These are phyloP conservation scores for Penicillium glabrum DNA, from an alignment of 2,329 filamentous ascomycete genomes.

Conservation along the genomic window DNA sequence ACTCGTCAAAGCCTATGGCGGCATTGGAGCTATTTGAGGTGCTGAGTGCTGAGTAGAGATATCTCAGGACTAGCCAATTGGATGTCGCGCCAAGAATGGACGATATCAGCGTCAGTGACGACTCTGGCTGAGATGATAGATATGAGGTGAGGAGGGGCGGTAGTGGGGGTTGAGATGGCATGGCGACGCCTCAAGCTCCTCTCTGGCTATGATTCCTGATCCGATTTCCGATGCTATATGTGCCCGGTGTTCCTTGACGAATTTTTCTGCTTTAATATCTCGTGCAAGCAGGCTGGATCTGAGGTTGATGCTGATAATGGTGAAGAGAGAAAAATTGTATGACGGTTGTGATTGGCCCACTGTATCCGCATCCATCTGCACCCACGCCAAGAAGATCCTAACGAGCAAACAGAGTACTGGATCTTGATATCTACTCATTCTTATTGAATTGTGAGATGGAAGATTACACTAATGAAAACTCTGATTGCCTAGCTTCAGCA, in stretches of 20 bases:
- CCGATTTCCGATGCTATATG: not conserved
- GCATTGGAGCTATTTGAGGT: conserved; percentile 13
- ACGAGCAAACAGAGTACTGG: not conserved
- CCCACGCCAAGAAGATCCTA: conserved; percentile 24
- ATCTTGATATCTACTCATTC: not conserved
- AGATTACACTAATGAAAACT: not conserved
- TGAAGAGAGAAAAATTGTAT: conserved; percentile 26
- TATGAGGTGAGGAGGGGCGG: conserved; percentile 42
- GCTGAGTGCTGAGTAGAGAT: conserved; percentile 49
- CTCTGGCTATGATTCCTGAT: not conserved
- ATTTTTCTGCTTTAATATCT: not conserved
- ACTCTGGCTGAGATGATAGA: conserved; percentile 33
- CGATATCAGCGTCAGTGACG: conserved; percentile 44
- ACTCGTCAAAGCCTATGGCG: conserved; percentile 23
- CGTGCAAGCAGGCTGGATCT: conserved; percentile 3
- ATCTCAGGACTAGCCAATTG: conserved; percentile 58
- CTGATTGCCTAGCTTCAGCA: too few species aligned
- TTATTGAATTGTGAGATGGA: not conserved
- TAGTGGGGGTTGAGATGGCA: conserved; percentile 42
- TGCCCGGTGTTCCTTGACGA: not conserved
- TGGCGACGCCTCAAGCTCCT: conserved; percentile 14
- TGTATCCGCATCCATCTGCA: not conserved
- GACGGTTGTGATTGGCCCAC: conserved; percentile 25
- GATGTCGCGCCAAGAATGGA: conserved; percentile 49
- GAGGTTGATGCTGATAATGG: conserved; percentile 12